Percentiles rank a stretch among this genome's conserved stretches.
Conservation (phyloP, 306 rosid species). For the Potentilla sterilis region DNA sequence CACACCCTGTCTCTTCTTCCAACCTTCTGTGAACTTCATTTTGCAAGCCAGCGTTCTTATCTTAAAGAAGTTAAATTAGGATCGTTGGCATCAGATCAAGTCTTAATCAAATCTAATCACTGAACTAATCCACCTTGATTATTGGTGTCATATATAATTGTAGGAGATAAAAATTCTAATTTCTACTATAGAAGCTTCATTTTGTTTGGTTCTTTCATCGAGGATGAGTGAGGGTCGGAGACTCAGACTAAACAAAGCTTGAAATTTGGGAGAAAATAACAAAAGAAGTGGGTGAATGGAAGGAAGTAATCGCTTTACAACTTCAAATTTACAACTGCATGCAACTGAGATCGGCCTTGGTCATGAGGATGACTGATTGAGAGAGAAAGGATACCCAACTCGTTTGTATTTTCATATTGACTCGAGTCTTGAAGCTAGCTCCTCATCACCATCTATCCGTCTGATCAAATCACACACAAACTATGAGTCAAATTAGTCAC, state of each 20-base stretch:
- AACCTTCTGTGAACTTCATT: no score
- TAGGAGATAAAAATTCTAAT: background rate
- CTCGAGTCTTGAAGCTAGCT: background rate
- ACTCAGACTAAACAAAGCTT: background rate
- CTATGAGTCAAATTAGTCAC: background rate
- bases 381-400: background rate
- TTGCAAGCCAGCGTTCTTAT: no score
- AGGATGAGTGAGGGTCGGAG: background rate
- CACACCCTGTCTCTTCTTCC: no score
- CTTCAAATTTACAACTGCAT: background rate
- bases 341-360: background rate
- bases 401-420: background rate
- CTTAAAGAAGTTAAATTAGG: no score
- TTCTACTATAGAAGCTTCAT: background rate
- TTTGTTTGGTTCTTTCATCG: background rate
- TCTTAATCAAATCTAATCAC: background rate
- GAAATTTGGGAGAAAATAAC: background rate
- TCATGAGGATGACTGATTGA: background rate
- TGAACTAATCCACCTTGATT: background rate
- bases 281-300: background rate
- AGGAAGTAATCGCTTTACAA: background rate
- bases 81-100: background rate
- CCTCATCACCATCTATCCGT: background rate
- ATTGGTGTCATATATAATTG: background rate
- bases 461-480: background rate